Base-by-base conservation (phyloP, 164 flowering plant genomes). In the Pachysandra terminalis region DNA sequence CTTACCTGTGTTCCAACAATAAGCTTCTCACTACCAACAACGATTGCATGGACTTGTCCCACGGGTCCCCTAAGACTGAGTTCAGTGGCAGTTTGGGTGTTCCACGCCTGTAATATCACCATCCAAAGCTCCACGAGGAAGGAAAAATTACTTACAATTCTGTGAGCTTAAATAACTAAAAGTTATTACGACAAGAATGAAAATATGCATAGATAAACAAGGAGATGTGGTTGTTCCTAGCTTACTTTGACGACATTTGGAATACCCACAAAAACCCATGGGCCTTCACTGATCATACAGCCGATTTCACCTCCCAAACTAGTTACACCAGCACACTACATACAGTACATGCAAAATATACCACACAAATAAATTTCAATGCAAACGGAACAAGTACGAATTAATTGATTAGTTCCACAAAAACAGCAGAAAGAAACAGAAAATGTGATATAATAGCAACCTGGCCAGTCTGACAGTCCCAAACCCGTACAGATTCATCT, bases 401-500 rank as follows among this genome's bases (percentile, higher is more conserved):
- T 25, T 19, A 28, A 63, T 9, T 10, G 24, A 27, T 32, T 32
- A 61, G 41, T 65, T 0, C 52, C 5, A 67, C 12, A 59, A 24
- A 56, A 58, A 17, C 28, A 19, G 17, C n/a, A 51, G 19, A 63
- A 41, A 10, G 19, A 22, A 69, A 28, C 35, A 65, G 22, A n/a
- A 68, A 10, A 16, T 26, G 45, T 1, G 52, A 41, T 40, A 53
- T 45, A 13, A 74, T 24, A 57, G 51, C 32, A 61, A 94, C 98
- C 95, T 88, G 86, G n/a, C 99, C 99, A 64, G 91, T 79, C 41
- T 86, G 81, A 67, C 97, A 92, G 69, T 92, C 93, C 99, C 96
- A 90, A 49, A 81, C 75, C 71, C 95, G 71, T 48, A 90, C 78
- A 48, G 93, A 71, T 63, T 82, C 82, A 67, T 95, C 99, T 72